A percentile compares a stretch with the other conserved stretches of the same genome.
Evolutionary conservation across 345 rosid species (phyloP).

Genomic region (Moringa oleifera): DNA sequence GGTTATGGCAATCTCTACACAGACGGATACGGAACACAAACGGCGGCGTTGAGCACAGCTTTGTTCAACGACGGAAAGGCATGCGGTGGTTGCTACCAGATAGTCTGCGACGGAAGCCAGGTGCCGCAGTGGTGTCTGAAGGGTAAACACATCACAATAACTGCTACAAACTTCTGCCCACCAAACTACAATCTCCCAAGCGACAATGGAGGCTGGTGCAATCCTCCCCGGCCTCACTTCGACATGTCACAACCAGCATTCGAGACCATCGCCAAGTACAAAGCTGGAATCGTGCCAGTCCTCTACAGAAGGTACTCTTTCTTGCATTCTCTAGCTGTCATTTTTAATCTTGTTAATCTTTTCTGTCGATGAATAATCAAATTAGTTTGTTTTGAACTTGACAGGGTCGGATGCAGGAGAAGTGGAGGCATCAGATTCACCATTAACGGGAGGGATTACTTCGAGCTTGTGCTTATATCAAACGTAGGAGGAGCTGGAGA

Average conservation of each 20-base stretch:
- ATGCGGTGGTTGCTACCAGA: constrained; percentile 68
- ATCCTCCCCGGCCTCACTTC: constrained; percentile 67
- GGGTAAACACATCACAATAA: constrained; percentile 54
- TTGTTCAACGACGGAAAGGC: constrained; percentile 55
- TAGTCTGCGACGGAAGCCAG: constrained; percentile 42
- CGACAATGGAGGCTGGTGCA: constrained; percentile 82
- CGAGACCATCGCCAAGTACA: constrained; percentile 58
- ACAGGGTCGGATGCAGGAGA: constrained; percentile 58
- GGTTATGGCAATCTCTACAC: constrained; percentile 69
- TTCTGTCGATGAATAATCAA: neutral
- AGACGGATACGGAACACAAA: constrained; percentile 59
- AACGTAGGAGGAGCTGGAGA: constrained; percentile 68
- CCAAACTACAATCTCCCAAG: constrained; percentile 56
- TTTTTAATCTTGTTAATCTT: too few species aligned
- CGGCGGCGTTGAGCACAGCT: constrained; percentile 67
- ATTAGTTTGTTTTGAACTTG: neutral
- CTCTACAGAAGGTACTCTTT: constrained; percentile 43
- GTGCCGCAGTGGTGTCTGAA: constrained; percentile 62
- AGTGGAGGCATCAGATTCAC: constrained; percentile 74
- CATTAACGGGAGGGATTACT: constrained; percentile 55
- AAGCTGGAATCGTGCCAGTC: constrained; percentile 70
- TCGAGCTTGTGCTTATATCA: constrained; percentile 65
- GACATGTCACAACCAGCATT: constrained; percentile 82
- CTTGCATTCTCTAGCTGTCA: too few species aligned
- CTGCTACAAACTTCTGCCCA: constrained; percentile 81